These are phyloP conservation scores for Venturia nashicola DNA, from an alignment of 2,329 filamentous ascomycete species.

Conservation along the genomic window DNA sequence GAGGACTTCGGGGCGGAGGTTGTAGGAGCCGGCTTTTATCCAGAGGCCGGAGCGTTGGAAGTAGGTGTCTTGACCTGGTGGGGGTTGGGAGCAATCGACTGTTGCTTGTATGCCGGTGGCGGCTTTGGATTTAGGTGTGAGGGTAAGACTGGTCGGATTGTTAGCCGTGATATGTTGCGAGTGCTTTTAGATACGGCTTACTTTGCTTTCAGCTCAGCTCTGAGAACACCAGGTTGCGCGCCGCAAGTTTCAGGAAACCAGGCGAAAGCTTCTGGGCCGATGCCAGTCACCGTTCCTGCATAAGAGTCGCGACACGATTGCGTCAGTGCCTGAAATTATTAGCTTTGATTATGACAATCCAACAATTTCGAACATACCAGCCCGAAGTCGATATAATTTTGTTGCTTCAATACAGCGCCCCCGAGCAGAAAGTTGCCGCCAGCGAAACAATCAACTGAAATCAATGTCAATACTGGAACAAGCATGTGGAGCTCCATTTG, in stretches of 20 bases:
- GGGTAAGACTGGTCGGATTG: conserved; percentile 11
- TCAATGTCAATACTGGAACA: background rate
- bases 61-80: conserved; percentile 36
- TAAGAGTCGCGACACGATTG: conserved; percentile 70
- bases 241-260: conserved; percentile 22
- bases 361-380: conserved; percentile 25
- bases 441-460: conserved; percentile 61
- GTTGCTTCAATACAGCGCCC: conserved; percentile 53
- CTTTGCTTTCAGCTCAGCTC: background rate
- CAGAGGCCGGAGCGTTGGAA: conserved; percentile 52
- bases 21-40: conserved; percentile 43
- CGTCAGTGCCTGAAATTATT: conserved; percentile 37
- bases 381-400: conserved; percentile 62
- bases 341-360: background rate
- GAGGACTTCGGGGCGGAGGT: conserved; percentile 68
- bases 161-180: background rate
- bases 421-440: conserved; percentile 79
- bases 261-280: conserved; percentile 56
- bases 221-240: background rate
- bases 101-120: conserved; percentile 31
- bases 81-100: conserved; percentile 16
- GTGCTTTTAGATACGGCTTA: background rate
- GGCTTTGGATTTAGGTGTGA: conserved; percentile 31
- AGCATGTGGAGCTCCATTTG: background rate
- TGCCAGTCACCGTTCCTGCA: conserved; percentile 50